phyloP scores from a whole-genome alignment of 1,284 basidiomycete genomes.

The Cryptococcus sp. region DNA sequence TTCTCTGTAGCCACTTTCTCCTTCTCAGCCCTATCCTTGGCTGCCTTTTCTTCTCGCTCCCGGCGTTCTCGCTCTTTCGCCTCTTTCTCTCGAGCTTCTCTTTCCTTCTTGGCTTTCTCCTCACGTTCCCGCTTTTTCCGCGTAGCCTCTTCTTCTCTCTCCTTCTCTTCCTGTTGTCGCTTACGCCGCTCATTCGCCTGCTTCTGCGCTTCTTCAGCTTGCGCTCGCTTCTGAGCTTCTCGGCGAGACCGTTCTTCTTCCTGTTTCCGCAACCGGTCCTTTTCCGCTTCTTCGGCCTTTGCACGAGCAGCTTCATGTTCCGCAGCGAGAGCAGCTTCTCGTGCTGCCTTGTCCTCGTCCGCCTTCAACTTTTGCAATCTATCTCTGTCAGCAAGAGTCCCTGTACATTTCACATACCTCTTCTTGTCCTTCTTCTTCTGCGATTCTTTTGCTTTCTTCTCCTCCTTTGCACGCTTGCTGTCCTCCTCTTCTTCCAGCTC shows the following conservation, averaged over 20 bases:
- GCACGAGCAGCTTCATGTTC: conserved; percentile 73
- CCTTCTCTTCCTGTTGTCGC: conserved; percentile 57
- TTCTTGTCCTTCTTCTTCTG: conserved; percentile 93
- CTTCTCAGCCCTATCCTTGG: conserved; percentile 59
- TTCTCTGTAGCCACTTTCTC: conserved; percentile 64
- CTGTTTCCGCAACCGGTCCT: conserved; percentile 66
- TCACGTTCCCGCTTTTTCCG: conserved; percentile 36
- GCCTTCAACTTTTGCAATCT: conserved; percentile 89
- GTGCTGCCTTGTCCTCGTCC: conserved; percentile 80
- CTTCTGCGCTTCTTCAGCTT: conserved; percentile 70
- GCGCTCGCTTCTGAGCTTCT: conserved; percentile 71
- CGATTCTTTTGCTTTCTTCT: conserved; percentile 92
- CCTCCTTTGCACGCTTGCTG: conserved; percentile 76
- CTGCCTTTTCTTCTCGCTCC: conserved; percentile 68
- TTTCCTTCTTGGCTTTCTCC: conserved; percentile 32
- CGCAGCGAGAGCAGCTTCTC: conserved; percentile 76
- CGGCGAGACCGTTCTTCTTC: conserved; percentile 72
- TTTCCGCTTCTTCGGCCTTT: conserved; percentile 65
- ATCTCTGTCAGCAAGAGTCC: conserved; percentile 14
- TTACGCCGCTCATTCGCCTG: conserved; percentile 57
- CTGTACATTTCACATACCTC: conserved; percentile 36
- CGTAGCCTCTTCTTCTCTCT: conserved; percentile 54
- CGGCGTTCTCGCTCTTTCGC: conserved; percentile 53
- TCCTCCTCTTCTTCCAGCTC: conserved; percentile 90
- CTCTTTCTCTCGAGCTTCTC: conserved; percentile 50